phyloP scores from a whole-genome alignment of 176 grass and related monocot genomes.

The Oryza glaberrima region DNA sequence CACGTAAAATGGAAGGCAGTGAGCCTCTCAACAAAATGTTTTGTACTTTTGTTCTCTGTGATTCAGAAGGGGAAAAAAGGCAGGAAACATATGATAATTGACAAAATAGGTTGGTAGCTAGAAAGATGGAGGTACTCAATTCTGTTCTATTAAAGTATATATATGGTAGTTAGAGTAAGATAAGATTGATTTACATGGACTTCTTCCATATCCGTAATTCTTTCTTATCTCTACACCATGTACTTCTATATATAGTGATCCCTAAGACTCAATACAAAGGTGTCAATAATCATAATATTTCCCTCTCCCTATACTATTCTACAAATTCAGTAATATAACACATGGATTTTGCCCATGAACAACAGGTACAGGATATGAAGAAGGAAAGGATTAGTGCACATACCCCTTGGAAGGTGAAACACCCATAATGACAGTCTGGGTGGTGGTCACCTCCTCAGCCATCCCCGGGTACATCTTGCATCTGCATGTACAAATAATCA shows the following conservation, averaged over 20 bases:
- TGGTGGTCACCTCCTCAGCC: constrained; percentile 49
- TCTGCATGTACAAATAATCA: constrained; percentile 23
- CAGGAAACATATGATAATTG: neutral
- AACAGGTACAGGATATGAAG: neutral
- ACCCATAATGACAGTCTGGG: constrained; percentile 57
- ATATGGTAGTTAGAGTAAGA: no score
- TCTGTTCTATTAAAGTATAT: neutral
- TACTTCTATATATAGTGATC: no score
- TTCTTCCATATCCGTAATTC: no score
- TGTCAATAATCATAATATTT: no score
- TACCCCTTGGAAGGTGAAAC: constrained; percentile 66
- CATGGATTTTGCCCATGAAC: neutral
- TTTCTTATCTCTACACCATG: no score
- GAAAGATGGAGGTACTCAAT: neutral
- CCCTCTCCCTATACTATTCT: no score
- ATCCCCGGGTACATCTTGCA: constrained; percentile 78
- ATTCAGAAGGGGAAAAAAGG: neutral
- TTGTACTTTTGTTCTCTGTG: neutral
- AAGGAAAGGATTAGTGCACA: neutral
- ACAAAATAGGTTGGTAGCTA: no score
- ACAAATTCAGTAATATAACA: no score
- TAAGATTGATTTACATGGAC: no score
- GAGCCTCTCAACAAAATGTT: neutral
- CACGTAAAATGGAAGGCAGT: neutral
- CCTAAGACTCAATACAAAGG: no score